Evolutionary conservation across 805 yeast genomes (phyloP).

Genomic region (Saccharomycopsis sp.): DNA sequence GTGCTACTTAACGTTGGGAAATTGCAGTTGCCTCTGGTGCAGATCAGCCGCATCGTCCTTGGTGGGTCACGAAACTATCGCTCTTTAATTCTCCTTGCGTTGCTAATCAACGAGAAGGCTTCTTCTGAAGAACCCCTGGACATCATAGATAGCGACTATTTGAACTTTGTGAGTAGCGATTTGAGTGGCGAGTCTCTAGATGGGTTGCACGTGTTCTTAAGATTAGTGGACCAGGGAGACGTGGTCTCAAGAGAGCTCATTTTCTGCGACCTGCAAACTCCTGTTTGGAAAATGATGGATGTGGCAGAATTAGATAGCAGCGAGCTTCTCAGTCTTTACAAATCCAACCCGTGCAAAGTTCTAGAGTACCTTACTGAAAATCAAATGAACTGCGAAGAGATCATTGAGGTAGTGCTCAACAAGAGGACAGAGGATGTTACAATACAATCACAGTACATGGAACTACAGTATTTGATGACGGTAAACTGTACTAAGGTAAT

Average conservation of each 20-base stretch:
- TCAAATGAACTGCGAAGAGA: neutral
- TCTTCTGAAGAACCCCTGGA: neutral
- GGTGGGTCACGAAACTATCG: neutral
- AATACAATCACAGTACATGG: neutral
- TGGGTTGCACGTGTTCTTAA: neutral
- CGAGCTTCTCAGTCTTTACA: neutral
- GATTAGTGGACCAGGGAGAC: neutral
- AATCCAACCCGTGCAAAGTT: neutral
- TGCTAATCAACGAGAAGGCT: neutral
- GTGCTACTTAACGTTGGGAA: neutral
- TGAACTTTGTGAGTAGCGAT: neutral
- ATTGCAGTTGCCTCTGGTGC: neutral
- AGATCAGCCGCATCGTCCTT: neutral
- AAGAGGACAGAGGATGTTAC: neutral
- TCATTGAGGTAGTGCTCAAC: neutral
- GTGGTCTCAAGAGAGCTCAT: neutral
- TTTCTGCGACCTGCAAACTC: neutral
- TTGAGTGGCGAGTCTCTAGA: neutral
- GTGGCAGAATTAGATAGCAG: neutral
- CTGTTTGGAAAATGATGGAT: neutral
- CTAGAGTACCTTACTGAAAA: neutral
- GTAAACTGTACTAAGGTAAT: neutral
- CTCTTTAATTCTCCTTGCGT: neutral
- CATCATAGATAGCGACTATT: neutral
- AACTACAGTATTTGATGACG: neutral